phyloP scores from a whole-genome alignment of 2,329 filamentous ascomycete species.

The Chaetomiaceae sp. region DNA sequence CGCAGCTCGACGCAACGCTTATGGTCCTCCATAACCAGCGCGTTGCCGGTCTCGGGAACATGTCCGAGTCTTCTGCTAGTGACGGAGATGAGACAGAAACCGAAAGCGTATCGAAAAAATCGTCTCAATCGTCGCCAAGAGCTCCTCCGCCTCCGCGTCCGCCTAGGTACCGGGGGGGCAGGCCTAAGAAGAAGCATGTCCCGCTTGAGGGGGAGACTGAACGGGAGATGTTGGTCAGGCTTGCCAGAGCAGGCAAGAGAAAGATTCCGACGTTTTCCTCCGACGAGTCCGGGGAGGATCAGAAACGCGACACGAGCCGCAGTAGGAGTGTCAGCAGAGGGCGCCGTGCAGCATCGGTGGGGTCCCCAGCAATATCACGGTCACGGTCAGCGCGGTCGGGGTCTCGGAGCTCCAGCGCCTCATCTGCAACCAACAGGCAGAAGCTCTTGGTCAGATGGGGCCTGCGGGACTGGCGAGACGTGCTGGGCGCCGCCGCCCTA shows the following conservation, averaged over 20 bases:
- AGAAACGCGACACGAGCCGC: not conserved
- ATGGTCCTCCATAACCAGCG: constrained; percentile 63
- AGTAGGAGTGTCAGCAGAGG: constrained; percentile 2
- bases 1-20: constrained; percentile 63
- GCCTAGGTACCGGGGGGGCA: constrained; percentile 1
- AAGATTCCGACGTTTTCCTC: constrained; percentile 3
- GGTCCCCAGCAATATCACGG: constrained; percentile 19
- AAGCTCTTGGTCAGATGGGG: constrained; percentile 29
- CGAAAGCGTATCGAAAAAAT: not conserved
- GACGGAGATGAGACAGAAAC: constrained; percentile 14
- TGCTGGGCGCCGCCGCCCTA: constrained; percentile 71
- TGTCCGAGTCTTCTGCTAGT: constrained; percentile 19
- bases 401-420: constrained; percentile 12
- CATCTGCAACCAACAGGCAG: constrained; percentile 7
- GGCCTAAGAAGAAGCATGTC: constrained; percentile 18
- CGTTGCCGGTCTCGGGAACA: constrained; percentile 39
- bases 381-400: not conserved
- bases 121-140: not conserved
- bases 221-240: constrained; percentile 32
- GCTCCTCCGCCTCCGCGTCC: not conserved
- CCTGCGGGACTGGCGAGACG: constrained; percentile 75
- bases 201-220: constrained; percentile 27
- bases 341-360: constrained; percentile 9
- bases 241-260: constrained; percentile 31
- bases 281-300: not conserved